These are phyloP conservation scores for Liriodendron chinense DNA, from an alignment of 164 flowering plant genomes.

Conservation along the genomic window DNA sequence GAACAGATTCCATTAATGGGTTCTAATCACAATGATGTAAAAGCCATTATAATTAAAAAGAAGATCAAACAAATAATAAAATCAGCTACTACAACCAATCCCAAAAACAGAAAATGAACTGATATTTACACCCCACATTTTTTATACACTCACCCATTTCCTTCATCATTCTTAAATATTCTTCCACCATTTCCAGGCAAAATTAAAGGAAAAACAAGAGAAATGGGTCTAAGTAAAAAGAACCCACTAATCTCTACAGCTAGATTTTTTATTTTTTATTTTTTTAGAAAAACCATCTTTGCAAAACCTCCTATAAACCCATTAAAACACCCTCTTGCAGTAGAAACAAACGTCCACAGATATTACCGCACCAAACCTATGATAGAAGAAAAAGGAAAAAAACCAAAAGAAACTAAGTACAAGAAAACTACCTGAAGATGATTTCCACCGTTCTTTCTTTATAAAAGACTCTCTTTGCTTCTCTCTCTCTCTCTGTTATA, in stretches of 20 bases:
- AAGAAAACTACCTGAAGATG: not conserved
- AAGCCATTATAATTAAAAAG: not conserved
- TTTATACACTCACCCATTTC: not conserved
- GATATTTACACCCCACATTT: no score
- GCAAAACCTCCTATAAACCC: slow-evolving; percentile 2
- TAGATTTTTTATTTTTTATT: not conserved
- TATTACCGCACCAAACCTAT: not conserved
- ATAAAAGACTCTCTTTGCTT: not conserved
- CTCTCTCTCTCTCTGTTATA: not conserved
- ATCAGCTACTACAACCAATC: no score
- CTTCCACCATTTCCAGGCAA: no score
- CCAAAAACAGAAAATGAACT: no score
- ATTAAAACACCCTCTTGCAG: not conserved
- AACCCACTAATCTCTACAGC: not conserved
- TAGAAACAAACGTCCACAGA: not conserved
- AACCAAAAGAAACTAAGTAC: not conserved
- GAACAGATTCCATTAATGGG: not conserved
- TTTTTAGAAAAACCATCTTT: not conserved
- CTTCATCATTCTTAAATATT: not conserved
- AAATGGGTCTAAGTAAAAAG: not conserved
- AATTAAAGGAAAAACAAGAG: no score
- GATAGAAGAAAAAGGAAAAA: not conserved
- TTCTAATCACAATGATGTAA: not conserved
- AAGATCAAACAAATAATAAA: not conserved
- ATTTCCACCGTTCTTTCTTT: not conserved